Base-by-base conservation (phyloP, 2,329 filamentous ascomycete genomes). In the Tympanopsis confertula region DNA sequence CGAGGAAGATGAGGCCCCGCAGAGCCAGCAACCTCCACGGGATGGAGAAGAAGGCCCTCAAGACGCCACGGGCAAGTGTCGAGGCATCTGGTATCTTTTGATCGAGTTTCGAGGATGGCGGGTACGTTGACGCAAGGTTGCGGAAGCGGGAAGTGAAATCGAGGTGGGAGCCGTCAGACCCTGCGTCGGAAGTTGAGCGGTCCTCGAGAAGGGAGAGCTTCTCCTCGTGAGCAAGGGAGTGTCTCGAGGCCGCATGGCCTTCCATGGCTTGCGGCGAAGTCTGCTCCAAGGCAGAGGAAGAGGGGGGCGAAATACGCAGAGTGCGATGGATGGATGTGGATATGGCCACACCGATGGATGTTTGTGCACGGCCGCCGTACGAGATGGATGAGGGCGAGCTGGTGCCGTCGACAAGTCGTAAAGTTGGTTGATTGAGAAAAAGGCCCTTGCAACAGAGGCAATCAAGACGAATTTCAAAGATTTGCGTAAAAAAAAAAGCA, bases 141-240 rank as follows among this genome's bases (percentile, higher is more conserved):
- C 13, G 17, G 15, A 18, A 35, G 30, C 30, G 13, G 30, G 30
- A 10, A 14, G 17, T 64, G 47, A 61, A 66, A 36, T 68, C 65
- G 32, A 54, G 7, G n/a, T n/a, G 22, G 22, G 7, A 7, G 22
- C 22, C 22, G 7, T 26, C 22, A n/a, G 22, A 26, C 7, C n/a
- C 22, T 7, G n/a, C 47, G 38, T 71, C 66, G 12, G 63, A 65
- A 15, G 56, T 38, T 13, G 55, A 53, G 41, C 57, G 60, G 38
- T 67, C 61, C n/a, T 68, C 62, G 20, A 68, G 50, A 22, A 69
- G 53, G 13, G 54, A 53, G 39, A 61, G 50, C 45, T 61, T 66
- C 54, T 70, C 67, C 50, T 68, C 62, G 37, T 58, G 50, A 14
- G 54, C 54, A 42, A 56, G 51, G 22, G 55, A 53, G 42, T 51